Conservation (phyloP, 306 rosid species). For the Aeschynomene evenia region DNA sequence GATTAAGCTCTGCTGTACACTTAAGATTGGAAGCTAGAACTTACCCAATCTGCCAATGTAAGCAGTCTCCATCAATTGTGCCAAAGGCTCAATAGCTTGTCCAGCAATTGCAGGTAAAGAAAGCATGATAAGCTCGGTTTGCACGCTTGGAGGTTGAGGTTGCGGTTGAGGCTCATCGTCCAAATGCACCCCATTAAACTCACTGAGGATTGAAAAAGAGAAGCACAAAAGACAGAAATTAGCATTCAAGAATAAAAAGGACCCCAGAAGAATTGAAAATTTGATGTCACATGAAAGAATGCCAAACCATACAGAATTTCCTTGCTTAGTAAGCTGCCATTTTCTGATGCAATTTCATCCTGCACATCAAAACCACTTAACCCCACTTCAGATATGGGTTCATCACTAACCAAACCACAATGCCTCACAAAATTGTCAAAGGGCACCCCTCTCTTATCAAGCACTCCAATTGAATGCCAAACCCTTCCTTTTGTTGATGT, state of each 20-base stretch:
- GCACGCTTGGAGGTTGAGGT: background rate
- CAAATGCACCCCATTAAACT: background rate
- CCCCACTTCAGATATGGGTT: background rate
- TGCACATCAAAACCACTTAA: background rate
- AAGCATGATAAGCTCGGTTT: slow-evolving; percentile 24
- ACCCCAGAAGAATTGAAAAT: background rate
- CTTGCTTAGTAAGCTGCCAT: background rate
- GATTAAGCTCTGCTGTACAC: background rate
- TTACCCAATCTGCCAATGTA: slow-evolving; percentile 28
- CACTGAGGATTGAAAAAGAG: background rate
- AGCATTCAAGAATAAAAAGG: background rate
- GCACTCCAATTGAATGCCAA: background rate
- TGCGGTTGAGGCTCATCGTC: background rate
- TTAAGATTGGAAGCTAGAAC: background rate
- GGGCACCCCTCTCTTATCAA: background rate
- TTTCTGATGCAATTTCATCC: background rate
- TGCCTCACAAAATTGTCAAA: background rate
- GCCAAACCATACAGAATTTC: background rate
- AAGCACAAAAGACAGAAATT: background rate
- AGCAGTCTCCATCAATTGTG: slow-evolving; percentile 28
- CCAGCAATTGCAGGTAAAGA: slow-evolving; percentile 21
- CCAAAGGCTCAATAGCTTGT: slow-evolving; percentile 28
- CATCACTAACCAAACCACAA: slow-evolving; percentile 10
- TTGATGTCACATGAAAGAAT: background rate
- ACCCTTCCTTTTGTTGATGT: slow-evolving; percentile 6